A percentile compares a stretch with the other conserved stretches of the same genome.
Conservation (phyloP, 805 yeast species). For the Saturnispora besseyi region DNA sequence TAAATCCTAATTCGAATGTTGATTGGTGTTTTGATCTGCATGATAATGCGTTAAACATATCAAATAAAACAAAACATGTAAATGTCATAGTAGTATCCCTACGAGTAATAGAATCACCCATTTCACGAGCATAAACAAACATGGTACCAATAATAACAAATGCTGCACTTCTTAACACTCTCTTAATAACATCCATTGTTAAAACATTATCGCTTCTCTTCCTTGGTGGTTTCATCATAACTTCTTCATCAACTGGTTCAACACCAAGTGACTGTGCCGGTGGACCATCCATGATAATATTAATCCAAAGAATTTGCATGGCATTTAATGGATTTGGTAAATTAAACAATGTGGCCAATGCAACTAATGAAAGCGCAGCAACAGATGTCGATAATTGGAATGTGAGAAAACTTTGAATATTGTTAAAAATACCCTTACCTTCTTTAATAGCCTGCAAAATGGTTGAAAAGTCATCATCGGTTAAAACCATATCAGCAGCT, state of each 20-base stretch:
- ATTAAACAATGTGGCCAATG: constrained; percentile 76
- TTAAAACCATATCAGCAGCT: constrained; percentile 95
- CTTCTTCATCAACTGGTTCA: constrained; percentile 93
- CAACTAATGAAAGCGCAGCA: constrained; percentile 87
- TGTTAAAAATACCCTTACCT: constrained; percentile 94
- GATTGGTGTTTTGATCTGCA: constrained; percentile 87
- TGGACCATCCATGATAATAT: constrained; percentile 97
- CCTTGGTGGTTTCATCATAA: constrained; percentile 95
- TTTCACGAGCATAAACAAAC: constrained; percentile 76
- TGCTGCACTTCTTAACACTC: constrained; percentile 68
- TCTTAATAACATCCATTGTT: constrained; percentile 55
- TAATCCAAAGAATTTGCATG: constrained; percentile 97
- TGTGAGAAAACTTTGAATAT: constrained; percentile 89
- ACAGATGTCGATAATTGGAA: constrained; percentile 94
- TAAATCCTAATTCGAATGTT: constrained; percentile 69
- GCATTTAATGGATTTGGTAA: constrained; percentile 94
- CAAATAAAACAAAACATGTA: constrained; percentile 91
- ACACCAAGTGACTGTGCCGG: constrained; percentile 98
- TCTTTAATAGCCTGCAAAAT: constrained; percentile 90
- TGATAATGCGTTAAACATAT: constrained; percentile 92
- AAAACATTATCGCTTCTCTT: constrained; percentile 76
- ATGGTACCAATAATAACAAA: constrained; percentile 81
- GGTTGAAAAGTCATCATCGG: constrained; percentile 94
- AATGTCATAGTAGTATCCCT: constrained; percentile 99
- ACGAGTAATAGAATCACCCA: constrained; percentile 79